Percentiles rank a stretch among this genome's conserved stretches.
Conservation (phyloP, 148 eudicot genomes). For the Arbutus unedo region DNA sequence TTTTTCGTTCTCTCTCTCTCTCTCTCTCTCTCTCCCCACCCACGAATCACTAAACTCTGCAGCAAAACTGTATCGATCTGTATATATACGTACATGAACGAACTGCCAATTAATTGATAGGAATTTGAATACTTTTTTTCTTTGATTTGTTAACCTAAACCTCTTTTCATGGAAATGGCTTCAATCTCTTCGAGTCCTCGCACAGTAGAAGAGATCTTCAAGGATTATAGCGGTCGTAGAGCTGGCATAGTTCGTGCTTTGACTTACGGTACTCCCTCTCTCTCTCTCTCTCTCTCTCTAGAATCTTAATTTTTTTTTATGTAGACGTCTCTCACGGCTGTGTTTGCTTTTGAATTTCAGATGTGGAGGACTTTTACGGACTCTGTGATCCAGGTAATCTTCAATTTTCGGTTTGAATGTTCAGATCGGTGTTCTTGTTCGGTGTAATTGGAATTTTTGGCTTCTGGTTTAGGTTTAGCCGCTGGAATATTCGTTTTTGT, state of each 20-base stretch:
- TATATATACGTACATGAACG: background rate
- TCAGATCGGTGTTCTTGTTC: slow-evolving; percentile 12
- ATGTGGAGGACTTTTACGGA: slow-evolving; percentile 87
- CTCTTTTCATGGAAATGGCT: slow-evolving; percentile 49
- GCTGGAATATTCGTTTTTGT: background rate
- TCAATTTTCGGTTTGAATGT: background rate
- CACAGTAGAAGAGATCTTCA: slow-evolving; percentile 95
- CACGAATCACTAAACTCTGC: background rate
- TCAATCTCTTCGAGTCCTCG: slow-evolving; percentile 69
- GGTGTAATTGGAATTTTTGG: slow-evolving; percentile 7
- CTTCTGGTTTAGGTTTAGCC: background rate
- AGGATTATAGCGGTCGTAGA: slow-evolving; percentile 79
- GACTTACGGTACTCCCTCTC: slow-evolving; percentile 39
- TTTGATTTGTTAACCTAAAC: background rate
- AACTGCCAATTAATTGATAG: background rate
- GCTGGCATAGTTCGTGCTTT: slow-evolving; percentile 84
- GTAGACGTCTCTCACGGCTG: background rate
- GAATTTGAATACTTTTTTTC: background rate
- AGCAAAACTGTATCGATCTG: background rate
- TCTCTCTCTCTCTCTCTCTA: background rate
- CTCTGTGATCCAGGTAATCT: slow-evolving; percentile 89
- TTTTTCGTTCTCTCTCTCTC: background rate
- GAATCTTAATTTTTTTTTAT: background rate
- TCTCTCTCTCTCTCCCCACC: background rate
- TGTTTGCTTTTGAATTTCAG: slow-evolving; percentile 37